A percentile compares a stretch with the other conserved stretches of the same genome.
These are phyloP conservation scores for Cichorium intybus DNA, from an alignment of 140 eudicot species.

Conservation along the genomic window DNA sequence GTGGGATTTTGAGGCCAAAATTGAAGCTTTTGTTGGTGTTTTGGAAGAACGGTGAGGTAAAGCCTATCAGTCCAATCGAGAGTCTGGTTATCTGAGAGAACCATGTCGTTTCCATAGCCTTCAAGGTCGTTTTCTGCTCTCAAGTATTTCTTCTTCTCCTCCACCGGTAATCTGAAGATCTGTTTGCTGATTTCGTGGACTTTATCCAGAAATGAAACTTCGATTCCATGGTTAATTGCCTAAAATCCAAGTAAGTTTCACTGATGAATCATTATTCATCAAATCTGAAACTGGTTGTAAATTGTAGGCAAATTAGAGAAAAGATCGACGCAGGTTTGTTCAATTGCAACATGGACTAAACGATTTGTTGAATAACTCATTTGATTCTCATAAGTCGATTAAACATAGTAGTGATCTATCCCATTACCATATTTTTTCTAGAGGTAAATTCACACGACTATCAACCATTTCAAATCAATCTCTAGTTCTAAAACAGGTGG, in stretches of 20 bases:
- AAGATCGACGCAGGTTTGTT: no score
- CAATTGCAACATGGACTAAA: no score
- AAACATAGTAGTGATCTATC: no score
- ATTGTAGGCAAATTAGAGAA: no score
- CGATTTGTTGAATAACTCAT: no score
- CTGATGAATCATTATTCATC: not conserved
- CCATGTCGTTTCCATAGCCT: slow-evolving; percentile 70
- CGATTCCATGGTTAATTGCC: slow-evolving; percentile 40
- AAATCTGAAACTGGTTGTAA: not conserved
- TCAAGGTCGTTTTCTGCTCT: slow-evolving; percentile 41
- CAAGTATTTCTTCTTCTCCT: slow-evolving; percentile 51
- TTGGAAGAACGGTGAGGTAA: slow-evolving; percentile 47
- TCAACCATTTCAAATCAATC: no score
- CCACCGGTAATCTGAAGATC: slow-evolving; percentile 46
- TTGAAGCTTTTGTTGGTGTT: slow-evolving; percentile 41
- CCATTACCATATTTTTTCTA: no score
- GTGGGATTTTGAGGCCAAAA: slow-evolving; percentile 63
- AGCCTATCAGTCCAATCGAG: slow-evolving; percentile 79
- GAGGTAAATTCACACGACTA: no score
- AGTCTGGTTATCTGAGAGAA: slow-evolving; percentile 44
- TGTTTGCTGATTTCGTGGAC: slow-evolving; percentile 32
- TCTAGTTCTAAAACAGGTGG: no score
- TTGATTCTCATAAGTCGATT: no score
- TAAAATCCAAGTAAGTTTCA: not conserved
- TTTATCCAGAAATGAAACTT: slow-evolving; percentile 38